phyloP scores from a whole-genome alignment of 257 asterid genomes.

The Cordia subcordata region DNA sequence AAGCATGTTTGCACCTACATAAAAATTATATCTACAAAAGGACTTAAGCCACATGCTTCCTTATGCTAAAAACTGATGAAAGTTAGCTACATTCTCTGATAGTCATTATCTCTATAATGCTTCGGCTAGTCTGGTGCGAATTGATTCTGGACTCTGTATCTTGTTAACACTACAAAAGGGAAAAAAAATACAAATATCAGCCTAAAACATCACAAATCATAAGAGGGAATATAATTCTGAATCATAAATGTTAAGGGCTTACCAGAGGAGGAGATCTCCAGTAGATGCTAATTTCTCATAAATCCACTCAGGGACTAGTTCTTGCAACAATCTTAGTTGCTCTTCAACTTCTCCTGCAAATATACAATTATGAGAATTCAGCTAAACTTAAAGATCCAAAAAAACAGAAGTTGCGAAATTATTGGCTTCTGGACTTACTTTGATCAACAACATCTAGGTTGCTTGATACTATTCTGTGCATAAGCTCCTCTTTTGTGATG shows the following conservation, averaged over 20 bases:
- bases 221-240: not conserved
- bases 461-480: slow-evolving; percentile 46
- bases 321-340: slow-evolving; percentile 62
- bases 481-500: slow-evolving; percentile 59
- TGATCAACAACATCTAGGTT: slow-evolving; percentile 41
- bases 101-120: no score
- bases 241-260: slow-evolving; percentile 9
- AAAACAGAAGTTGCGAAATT: not conserved
- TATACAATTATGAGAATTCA: slow-evolving; percentile 5
- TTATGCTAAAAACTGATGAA: no score
- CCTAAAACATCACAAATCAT: no score
- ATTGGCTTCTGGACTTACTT: no score
- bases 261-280: slow-evolving; percentile 72
- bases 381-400: slow-evolving; percentile 5
- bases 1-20: no score
- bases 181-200: not conserved
- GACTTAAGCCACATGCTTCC: no score
- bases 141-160: slow-evolving; percentile 37
- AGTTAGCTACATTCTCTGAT: slow-evolving; percentile 8
- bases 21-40: not conserved
- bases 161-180: slow-evolving; percentile 59
- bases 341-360: slow-evolving; percentile 73
- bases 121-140: slow-evolving; percentile 50
- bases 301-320: slow-evolving; percentile 86
- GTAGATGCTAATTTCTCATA: slow-evolving; percentile 46